phyloP scores from a whole-genome alignment of 2,329 filamentous ascomycete species.

The Colletotrichum eremochloae region DNA sequence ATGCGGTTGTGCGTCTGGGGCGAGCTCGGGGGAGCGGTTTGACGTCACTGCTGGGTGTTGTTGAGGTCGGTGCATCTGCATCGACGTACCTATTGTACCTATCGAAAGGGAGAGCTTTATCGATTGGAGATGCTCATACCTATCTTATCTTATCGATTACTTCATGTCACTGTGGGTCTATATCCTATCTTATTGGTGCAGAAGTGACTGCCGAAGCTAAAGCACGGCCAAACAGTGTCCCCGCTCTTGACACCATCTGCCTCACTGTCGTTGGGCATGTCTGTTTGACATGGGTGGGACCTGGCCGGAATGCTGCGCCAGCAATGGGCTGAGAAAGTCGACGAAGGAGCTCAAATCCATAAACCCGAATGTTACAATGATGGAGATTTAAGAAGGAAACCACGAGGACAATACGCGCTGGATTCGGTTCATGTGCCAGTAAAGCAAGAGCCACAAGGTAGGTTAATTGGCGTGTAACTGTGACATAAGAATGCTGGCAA shows the following conservation, averaged over 20 bases:
- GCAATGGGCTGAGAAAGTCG: not conserved
- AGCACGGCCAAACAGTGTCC: not conserved
- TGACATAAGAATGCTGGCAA: not conserved
- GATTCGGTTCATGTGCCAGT: not conserved
- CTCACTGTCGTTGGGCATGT: not conserved
- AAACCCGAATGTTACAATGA: too few species aligned
- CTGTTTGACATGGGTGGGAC: not conserved
- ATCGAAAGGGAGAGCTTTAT: conserved; percentile 5
- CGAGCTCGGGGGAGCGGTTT: conserved; percentile 20
- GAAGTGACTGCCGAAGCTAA: not conserved
- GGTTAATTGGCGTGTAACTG: too few species aligned
- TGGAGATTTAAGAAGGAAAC: not conserved
- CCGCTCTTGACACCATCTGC: conserved; percentile 12
- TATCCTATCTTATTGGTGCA: too few species aligned
- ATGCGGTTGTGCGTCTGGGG: conserved; percentile 15
- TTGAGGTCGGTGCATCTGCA: conserved; percentile 1
- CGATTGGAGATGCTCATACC: not conserved
- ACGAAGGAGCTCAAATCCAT: too few species aligned
- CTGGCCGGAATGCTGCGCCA: not conserved
- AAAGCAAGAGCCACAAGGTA: too few species aligned
- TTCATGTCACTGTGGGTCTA: too few species aligned
- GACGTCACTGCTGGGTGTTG: conserved; percentile 34
- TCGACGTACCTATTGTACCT: not conserved
- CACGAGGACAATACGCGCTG: not conserved
- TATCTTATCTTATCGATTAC: too few species aligned